Base-by-base conservation (phyloP, 1,284 basidiomycete species). In the Austroboletus rostrupii region DNA sequence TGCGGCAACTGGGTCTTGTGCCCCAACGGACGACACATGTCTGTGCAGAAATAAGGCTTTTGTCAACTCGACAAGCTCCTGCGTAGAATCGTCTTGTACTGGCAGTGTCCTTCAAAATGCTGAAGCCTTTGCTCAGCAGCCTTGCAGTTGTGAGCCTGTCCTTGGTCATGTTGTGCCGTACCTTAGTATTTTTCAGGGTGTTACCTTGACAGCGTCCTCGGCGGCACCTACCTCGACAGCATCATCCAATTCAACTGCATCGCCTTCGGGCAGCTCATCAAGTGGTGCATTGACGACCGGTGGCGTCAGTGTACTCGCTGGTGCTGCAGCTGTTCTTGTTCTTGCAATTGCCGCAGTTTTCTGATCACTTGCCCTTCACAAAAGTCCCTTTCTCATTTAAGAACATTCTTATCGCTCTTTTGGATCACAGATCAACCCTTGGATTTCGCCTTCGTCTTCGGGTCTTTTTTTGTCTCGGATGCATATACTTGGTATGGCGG, bases 21-120 rank as follows among this genome's bases (percentile, higher is more conserved):
- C 53, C 20, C 35, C 59, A 3, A 61, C 59, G 14, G 78, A 83
- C 61, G 70, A 75, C 59, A 56, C 52, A 32, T 85, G 83, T 57
- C 70, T 83, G 35, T 85, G 83, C 74, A 69, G 70, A 6, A 70
- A 64, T 61, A 5, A 57, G 12, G 45, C 53, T 8, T 85, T 81
- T 64, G 64, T 84, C 59, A 47, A 55, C 49, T 67, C 66, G 51
- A 72, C 74, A 49, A 77, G 76, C 33, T 8, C 52, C 2, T 85
- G 83, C 61, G 74, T 84, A 56, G 36, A 61, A 48, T 19, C 37
- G 2, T 56, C 70, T 17, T 85, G 83, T 71, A 49, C 57, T 0
- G 76, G 76, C 43, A 45, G 45, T 26, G 80, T 84, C 57, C 69
- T 82, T 50, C 38, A 58, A n/a, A 61, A 50, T 21, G 80, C 82